Base-by-base conservation (phyloP, 2,329 filamentous ascomycete genomes). In the Hypomyces rosellus region DNA sequence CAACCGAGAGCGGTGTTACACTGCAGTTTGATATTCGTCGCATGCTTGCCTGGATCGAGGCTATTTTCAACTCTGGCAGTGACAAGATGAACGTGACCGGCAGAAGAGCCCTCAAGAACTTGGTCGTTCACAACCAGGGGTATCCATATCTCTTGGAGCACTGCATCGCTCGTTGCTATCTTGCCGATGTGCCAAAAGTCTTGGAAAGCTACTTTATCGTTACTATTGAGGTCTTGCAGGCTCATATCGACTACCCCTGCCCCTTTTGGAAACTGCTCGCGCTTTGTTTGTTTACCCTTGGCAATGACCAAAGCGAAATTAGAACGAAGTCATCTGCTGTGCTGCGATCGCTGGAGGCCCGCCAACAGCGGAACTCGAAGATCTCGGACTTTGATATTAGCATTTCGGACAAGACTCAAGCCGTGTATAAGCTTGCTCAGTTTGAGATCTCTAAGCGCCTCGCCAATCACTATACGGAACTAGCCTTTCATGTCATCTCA, bases 311-410 rank as follows among this genome's bases (percentile, higher is more conserved):
- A 62, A 91, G 88, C 57, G 85, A 90, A 52, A 89, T 97, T 40
- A 79, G 93, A 39, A 90, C 89, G 60, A 95, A 95, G 65, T 93
- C 93, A 1, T 88, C 88, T 1, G 82, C 85, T 45, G 75, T 97
- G 33, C 75, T 99, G 12, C 81, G 90, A 38, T 84, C 83, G 0
- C 74, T 97, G 1, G 93, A 97, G 67, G 84, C 90, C 57, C 82
- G 89, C 20, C 88, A 93, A 57, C 70, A 70, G 3, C 74, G 88
- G 57, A 93, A 83, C 56, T 96, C 92, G 1, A 95, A 95, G 63
- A 83, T 99, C 6, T 89, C 96, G 64, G 93, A 99, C 65, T 95
- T 96, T 52, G 93, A 99, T 62, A 97, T 99, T 61, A 96, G 91
- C 65, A 93, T 99, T 51, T 95, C 92, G 0, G 95, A 99, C 70